A percentile compares a stretch with the other conserved stretches of the same genome.
Conservation (phyloP, 345 rosid genomes). For the Eucalyptus coolabah region DNA sequence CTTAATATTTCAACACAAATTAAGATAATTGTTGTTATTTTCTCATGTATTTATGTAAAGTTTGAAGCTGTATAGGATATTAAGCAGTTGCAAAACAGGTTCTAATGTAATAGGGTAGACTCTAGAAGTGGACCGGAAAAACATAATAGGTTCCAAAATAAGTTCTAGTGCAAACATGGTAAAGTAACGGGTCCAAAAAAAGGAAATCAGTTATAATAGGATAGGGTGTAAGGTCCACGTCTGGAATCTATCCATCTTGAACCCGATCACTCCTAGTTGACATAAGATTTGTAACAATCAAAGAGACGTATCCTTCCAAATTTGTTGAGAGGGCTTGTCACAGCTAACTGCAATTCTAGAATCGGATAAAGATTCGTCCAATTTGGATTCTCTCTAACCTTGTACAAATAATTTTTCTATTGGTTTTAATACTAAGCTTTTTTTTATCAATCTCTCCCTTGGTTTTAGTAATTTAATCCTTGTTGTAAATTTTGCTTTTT, state of each 20-base stretch:
- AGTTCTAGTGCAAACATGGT: too few relatives aligned
- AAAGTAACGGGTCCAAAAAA: too few relatives aligned
- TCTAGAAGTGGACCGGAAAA: fast-evolving
- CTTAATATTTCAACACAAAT: too few relatives aligned
- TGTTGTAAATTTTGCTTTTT: too few relatives aligned
- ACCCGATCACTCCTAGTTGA: neutral
- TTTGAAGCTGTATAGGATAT: too few relatives aligned
- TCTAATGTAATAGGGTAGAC: too few relatives aligned
- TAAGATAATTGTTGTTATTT: too few relatives aligned
- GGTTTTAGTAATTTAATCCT: too few relatives aligned
- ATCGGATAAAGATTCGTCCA: neutral
- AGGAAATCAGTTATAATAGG: fast-evolving
- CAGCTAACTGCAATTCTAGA: neutral
- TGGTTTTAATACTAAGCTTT: neutral
- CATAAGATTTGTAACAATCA: neutral
- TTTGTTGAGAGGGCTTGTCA: neutral
- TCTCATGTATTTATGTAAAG: too few relatives aligned
- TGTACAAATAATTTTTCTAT: neutral
- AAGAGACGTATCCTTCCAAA: neutral
- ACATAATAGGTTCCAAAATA: too few relatives aligned
- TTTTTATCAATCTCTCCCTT: too few relatives aligned
- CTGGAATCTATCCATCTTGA: fast-evolving
- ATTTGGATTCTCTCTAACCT: neutral
- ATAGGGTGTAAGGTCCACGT: fast-evolving
- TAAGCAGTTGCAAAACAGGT: fast-evolving